A percentile compares a stretch with the other conserved stretches of the same genome.
Conservation (phyloP, 345 rosid species). For the Turritis glabra region DNA sequence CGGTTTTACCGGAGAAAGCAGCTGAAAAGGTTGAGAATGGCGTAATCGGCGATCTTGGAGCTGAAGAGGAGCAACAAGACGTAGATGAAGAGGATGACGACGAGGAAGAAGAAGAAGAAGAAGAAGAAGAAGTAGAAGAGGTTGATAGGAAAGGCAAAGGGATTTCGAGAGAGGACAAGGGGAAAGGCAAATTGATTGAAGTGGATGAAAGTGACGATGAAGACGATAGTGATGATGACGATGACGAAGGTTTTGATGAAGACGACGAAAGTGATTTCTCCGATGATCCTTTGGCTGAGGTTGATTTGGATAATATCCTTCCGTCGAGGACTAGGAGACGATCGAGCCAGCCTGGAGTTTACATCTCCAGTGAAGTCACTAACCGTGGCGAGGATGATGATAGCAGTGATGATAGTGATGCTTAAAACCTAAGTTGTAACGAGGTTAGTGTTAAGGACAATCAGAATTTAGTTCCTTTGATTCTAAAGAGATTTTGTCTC, state of each 20-base stretch:
- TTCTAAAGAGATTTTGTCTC: slow-evolving; percentile 13
- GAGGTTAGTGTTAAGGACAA: slow-evolving; percentile 25
- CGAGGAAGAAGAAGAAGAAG: slow-evolving; percentile 18
- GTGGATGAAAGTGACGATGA: slow-evolving; percentile 52
- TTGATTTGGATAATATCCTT: slow-evolving; percentile 87
- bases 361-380: slow-evolving; percentile 42
- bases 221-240: slow-evolving; percentile 50
- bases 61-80: slow-evolving; percentile 22
- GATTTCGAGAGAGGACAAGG: slow-evolving; percentile 46
- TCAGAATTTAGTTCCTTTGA: slow-evolving; percentile 23
- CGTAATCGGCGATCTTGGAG: slow-evolving; percentile 18
- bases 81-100: slow-evolving; percentile 26
- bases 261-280: slow-evolving; percentile 65
- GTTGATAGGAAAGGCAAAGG: slow-evolving; percentile 64
- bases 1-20: slow-evolving; percentile 17
- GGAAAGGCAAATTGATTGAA: slow-evolving; percentile 46
- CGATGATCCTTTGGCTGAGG: slow-evolving; percentile 95
- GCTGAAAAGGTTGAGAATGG: slow-evolving; percentile 13
- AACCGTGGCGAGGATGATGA: slow-evolving; percentile 36
- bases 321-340: slow-evolving; percentile 81
- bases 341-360: slow-evolving; percentile 54
- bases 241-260: slow-evolving; percentile 44
- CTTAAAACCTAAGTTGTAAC: slow-evolving; percentile 34
- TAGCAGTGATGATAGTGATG: slow-evolving; percentile 48
- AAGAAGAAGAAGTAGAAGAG: slow-evolving; percentile 24